These are phyloP conservation scores for Scutellaria baicalensis DNA, from an alignment of 257 asterid genomes.

Conservation along the genomic window DNA sequence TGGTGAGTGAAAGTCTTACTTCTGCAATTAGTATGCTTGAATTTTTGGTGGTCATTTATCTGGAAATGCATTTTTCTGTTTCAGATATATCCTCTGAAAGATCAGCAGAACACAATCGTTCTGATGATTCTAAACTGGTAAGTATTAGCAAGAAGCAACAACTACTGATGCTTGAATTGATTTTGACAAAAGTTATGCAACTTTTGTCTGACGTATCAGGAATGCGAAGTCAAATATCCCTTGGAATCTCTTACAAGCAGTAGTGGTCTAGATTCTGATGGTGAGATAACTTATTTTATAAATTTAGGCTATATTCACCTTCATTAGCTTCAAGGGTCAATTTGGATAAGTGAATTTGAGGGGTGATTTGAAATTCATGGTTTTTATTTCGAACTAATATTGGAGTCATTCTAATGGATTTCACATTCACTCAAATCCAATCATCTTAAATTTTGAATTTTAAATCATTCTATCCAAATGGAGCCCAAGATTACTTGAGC, in stretches of 20 bases:
- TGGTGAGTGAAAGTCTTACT: slow-evolving; percentile 33
- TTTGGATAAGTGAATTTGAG: no score
- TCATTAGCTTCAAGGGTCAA: slow-evolving; percentile 5
- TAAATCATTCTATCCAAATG: no score
- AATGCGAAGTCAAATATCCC: slow-evolving; percentile 25
- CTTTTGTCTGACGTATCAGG: slow-evolving; percentile 24
- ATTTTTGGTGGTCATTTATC: background rate
- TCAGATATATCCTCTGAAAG: slow-evolving; percentile 38
- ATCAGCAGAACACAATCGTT: slow-evolving; percentile 18
- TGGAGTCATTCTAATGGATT: no score
- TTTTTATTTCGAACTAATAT: no score
- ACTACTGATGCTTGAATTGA: background rate
- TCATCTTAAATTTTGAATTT: no score
- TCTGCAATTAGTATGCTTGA: background rate
- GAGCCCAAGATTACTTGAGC: slow-evolving; percentile 14
- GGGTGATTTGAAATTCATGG: no score
- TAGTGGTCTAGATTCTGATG: slow-evolving; percentile 35
- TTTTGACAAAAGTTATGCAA: background rate
- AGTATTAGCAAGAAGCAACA: slow-evolving; percentile 20
- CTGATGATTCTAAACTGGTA: slow-evolving; percentile 31
- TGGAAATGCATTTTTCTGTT: background rate
- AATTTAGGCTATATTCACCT: background rate
- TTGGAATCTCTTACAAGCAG: slow-evolving; percentile 11
- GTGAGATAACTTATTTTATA: slow-evolving; percentile 36
- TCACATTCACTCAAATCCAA: no score